These are phyloP conservation scores for Cunninghamia lanceolata DNA, from an alignment of 75 land plant genomes.

Conservation along the genomic window DNA sequence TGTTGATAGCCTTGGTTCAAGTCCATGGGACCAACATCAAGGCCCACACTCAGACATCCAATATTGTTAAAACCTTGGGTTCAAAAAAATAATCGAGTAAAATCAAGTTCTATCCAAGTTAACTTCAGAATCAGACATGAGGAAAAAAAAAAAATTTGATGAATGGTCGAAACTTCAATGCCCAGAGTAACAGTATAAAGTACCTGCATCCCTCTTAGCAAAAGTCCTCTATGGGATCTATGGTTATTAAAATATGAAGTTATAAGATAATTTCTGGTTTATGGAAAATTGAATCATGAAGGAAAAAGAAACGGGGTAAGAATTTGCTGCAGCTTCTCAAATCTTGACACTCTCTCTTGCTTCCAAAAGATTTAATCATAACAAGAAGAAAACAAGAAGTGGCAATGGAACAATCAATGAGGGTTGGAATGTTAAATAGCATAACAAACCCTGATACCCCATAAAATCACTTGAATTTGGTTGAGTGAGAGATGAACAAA, in stretches of 20 bases:
- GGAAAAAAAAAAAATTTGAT: not conserved
- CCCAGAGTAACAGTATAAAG: not conserved
- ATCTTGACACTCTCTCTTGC: not conserved
- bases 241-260: not conserved
- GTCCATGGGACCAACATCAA: not conserved
- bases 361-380: not conserved
- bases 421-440: not conserved
- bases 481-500: not conserved
- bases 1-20: not conserved
- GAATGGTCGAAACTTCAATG: not conserved
- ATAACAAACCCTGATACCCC: not conserved
- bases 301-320: not conserved
- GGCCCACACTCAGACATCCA: not conserved
- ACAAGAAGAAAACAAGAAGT: not conserved
- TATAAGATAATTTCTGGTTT: not conserved
- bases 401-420: not conserved
- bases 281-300: not conserved
- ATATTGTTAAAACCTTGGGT: not conserved
- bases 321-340: not conserved
- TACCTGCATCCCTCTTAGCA: not conserved
- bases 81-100: not conserved
- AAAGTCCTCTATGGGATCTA: not conserved
- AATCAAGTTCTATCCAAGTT: not conserved
- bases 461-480: not conserved
- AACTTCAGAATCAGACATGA: not conserved